phyloP scores from a whole-genome alignment of 441 rosid species.

The Erodium trifolium region DNA sequence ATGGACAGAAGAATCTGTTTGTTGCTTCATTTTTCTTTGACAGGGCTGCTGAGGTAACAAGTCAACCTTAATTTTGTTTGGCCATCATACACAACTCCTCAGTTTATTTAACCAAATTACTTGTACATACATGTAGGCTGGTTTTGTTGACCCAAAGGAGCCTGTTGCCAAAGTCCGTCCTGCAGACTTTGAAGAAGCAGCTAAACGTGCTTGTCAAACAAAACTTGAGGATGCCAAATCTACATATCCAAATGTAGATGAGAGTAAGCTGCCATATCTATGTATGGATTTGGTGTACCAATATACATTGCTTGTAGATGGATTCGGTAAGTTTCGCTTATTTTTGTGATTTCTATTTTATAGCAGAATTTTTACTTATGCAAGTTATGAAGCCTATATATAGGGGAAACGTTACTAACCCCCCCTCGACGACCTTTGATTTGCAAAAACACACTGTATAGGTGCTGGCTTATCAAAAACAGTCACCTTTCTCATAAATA shows the following conservation, averaged over 20 bases:
- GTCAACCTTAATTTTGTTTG: constrained; percentile 1
- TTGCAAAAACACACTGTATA: too few species aligned
- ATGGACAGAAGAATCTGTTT: constrained; percentile 80
- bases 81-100: background rate
- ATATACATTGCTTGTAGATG: constrained; percentile 73
- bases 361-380: background rate
- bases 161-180: constrained; percentile 74
- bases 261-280: constrained; percentile 54
- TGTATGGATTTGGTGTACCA: constrained; percentile 97
- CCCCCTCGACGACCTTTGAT: too few species aligned
- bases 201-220: constrained; percentile 73
- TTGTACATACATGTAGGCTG: constrained; percentile 41
- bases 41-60: constrained; percentile 87
- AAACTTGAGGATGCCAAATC: constrained; percentile 57
- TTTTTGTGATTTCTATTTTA: background rate
- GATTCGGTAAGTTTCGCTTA: constrained; percentile 55
- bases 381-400: background rate
- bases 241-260: constrained; percentile 41
- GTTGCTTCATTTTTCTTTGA: constrained; percentile 95
- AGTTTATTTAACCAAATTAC: constrained; percentile 6
- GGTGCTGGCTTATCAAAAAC: too few species aligned
- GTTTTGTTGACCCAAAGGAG: constrained; percentile 49
- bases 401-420: too few species aligned
- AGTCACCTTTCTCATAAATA: too few species aligned
- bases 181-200: constrained; percentile 59